These are phyloP conservation scores for Xylaria palmicola DNA, from an alignment of 495 filamentous ascomycete species.

Conservation along the genomic window DNA sequence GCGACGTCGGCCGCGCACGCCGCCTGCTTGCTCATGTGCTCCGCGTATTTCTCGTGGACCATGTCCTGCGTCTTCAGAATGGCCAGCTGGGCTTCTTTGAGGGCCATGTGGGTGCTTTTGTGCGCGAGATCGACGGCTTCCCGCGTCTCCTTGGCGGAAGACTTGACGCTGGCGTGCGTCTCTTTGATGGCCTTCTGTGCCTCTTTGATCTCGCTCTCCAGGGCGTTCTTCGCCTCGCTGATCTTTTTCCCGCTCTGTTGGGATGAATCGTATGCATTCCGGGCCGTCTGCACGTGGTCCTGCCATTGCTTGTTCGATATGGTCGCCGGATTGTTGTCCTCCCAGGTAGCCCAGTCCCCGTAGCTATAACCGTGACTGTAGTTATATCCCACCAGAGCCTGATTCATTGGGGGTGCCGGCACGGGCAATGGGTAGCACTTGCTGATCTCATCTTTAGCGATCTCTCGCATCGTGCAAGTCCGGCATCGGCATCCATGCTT, in stretches of 20 bases:
- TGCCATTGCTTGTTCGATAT: slow-evolving; percentile 4
- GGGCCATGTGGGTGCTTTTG: slow-evolving; percentile 1
- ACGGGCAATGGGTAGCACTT: not conserved
- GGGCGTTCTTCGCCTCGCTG: slow-evolving; percentile 18
- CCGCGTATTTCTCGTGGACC: slow-evolving; percentile 21
- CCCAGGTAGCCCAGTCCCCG: slow-evolving; percentile 4
- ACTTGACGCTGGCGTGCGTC: slow-evolving; percentile 16
- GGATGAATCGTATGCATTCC: slow-evolving; percentile 2
- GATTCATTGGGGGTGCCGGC: not conserved
- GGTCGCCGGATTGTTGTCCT: not conserved
- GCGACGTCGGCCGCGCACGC: slow-evolving; percentile 26
- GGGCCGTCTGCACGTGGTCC: not conserved
- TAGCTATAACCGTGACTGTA: slow-evolving; percentile 1
- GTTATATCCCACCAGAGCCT: not conserved
- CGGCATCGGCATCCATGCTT: slow-evolving; percentile 5
- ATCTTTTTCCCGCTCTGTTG: slow-evolving; percentile 23
- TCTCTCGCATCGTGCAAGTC: not conserved
- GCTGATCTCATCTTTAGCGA: not conserved
- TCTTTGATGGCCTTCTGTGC: slow-evolving; percentile 21
- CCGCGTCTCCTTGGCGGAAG: slow-evolving; percentile 13
- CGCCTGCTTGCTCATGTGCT: slow-evolving; percentile 21
- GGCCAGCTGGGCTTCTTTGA: slow-evolving; percentile 7
- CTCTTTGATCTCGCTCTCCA: slow-evolving; percentile 14
- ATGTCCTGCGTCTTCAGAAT: slow-evolving; percentile 19
- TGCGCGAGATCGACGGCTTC: slow-evolving; percentile 19